These are phyloP conservation scores for Umbelopsis sp. DNA, from an alignment of 371 early-diverging fungal species.

Conservation along the genomic window DNA sequence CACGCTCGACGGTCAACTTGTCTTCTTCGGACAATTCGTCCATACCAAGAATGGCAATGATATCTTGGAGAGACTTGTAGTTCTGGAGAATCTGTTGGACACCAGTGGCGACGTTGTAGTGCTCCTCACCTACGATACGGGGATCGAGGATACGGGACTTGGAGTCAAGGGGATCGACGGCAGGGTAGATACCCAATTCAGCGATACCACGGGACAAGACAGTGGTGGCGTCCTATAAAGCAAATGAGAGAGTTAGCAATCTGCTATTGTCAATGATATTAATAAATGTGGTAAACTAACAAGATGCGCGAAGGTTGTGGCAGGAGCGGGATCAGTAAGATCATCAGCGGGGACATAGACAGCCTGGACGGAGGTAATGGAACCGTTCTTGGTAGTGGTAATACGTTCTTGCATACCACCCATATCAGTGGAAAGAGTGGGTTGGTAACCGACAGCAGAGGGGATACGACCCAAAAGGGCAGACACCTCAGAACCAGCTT, in stretches of 20 bases:
- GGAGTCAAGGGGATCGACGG: constrained; percentile 98
- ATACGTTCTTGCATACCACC: constrained; percentile 99
- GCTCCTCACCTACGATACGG: constrained; percentile 94
- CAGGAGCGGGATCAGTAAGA: constrained; percentile 99
- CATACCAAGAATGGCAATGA: constrained; percentile 97
- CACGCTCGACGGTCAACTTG: constrained; percentile 96
- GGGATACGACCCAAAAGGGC: constrained; percentile 98
- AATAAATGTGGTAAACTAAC: not conserved
- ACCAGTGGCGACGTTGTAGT: constrained; percentile 93
- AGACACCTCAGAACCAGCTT: constrained; percentile 95
- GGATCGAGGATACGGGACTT: constrained; percentile 98
- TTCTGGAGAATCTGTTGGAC: constrained; percentile 96
- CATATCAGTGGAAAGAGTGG: constrained; percentile 95
- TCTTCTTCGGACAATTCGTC: constrained; percentile 98
- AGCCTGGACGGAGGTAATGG: constrained; percentile 98
- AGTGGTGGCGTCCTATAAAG: constrained; percentile 94
- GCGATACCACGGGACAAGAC: constrained; percentile 98
- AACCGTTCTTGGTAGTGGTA: constrained; percentile 99
- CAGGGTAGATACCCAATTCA: constrained; percentile 99
- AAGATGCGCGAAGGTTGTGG: constrained; percentile 96
- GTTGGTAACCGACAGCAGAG: constrained; percentile 99
- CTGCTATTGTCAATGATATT: not conserved
- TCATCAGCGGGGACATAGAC: constrained; percentile 99
- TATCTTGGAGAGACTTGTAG: constrained; percentile 98
- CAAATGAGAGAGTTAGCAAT: not conserved